These are phyloP conservation scores for Oemleria cerasiformis DNA, from an alignment of 306 rosid genomes.

Conservation along the genomic window DNA sequence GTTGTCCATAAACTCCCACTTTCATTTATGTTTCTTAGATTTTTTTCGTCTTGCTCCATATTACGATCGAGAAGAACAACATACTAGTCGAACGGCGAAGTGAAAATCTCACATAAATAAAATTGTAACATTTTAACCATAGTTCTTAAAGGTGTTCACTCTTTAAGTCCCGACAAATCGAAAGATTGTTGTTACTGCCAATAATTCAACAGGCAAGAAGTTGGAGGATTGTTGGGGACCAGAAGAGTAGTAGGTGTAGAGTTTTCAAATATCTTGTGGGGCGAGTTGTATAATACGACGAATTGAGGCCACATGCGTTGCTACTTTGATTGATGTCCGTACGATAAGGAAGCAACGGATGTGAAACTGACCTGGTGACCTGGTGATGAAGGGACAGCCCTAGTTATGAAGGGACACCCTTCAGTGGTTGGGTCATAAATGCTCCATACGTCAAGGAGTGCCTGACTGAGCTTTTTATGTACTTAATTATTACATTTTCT, in stretches of 20 bases:
- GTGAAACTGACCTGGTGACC: background rate
- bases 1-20: no score
- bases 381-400: no score
- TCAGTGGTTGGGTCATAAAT: background rate
- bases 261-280: background rate
- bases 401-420: background rate
- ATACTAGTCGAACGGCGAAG: no score
- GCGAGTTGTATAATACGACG: background rate
- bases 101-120: no score
- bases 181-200: background rate
- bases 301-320: background rate
- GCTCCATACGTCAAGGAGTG: background rate
- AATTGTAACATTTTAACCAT: no score
- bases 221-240: background rate
- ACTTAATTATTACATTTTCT: background rate
- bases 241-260: background rate
- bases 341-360: background rate
- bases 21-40: no score
- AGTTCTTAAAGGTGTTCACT: no score
- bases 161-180: no score
- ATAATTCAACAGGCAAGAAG: background rate
- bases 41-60: no score
- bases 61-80: no score
- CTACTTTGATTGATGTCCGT: background rate
- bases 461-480: background rate